Base-by-base conservation (phyloP, 306 rosid species). In the Lablab purpureus region DNA sequence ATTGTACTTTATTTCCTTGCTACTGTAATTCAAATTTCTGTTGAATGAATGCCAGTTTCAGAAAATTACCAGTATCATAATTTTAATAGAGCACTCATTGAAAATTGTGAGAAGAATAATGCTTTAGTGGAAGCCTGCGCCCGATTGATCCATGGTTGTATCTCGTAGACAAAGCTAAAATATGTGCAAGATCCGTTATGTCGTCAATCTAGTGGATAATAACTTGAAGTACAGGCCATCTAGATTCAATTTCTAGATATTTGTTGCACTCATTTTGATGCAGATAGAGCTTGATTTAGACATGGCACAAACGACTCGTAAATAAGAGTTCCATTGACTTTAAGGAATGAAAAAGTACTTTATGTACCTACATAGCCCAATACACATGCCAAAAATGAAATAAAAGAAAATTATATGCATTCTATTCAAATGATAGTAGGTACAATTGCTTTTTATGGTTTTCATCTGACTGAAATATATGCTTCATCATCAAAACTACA, bases 381-480 rank as follows among this genome's bases (percentile, higher is more conserved):
- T 12, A 43, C 37, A 82, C 47, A 30, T 14, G 71, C 12, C 12
- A 40, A 71, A 58, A 43, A 27, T 40, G 46, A 27, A 4, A 43
- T 5, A 4, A 63, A 41, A 43, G 54, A 41, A 28, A 28, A 58
- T 0, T 40, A 59, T 25, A 10, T 30, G 21, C 6, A 3, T 66
- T 52, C 70, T 80, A 70, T 71, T 85, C 49, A 66, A 65, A 73
- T 78, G 28, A 47, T 58, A 22, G 13, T 15, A 81, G 65, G 45
- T 68, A 72, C 85, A 82, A 58, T 23, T 30, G 70, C 63, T 81
- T 59, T 74, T 21, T 74, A 27, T 71, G 80, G 67, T 80, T 74
- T 66, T 68, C 34, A 3, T 30, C 27, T 36, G 30, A 37, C 58
- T 23, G 18, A 71, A 76, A 45, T 58, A 37, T 58, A 32, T 47